Conservation (phyloP, 192 early-diverging fungal genomes). For the Endogone sp. region DNA sequence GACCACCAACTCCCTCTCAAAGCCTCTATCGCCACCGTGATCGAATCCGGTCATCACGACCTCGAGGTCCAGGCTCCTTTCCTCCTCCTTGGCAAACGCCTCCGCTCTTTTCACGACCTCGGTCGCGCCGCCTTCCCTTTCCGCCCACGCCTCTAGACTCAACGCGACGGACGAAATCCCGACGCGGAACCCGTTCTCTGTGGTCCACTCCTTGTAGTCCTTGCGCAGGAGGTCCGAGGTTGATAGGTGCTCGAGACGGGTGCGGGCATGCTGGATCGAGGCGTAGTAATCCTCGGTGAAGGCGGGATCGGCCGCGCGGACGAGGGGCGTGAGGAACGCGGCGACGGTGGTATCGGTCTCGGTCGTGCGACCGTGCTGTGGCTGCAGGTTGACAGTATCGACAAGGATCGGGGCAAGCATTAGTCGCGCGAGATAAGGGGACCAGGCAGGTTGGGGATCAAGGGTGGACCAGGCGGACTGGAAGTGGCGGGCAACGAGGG, state of each 20-base stretch:
- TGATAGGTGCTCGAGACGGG: conserved; percentile 39
- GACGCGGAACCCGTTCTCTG: conserved; percentile 31
- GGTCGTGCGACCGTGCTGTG: conserved; percentile 45
- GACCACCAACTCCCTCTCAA: conserved; percentile 58
- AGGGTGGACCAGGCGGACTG: not conserved
- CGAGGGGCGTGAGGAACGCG: conserved; percentile 30
- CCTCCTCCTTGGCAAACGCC: conserved; percentile 30
- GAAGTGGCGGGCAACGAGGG: conserved; percentile 45
- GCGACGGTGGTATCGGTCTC: conserved; percentile 35
- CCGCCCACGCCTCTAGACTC: conserved; percentile 40
- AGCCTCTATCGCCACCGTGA: conserved; percentile 30
- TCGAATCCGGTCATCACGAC: conserved; percentile 59
- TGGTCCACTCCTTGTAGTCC: conserved; percentile 73
- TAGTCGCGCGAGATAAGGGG: conserved; percentile 29
- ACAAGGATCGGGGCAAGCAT: conserved; percentile 62
- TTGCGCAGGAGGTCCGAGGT: conserved; percentile 53
- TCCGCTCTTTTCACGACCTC: conserved; percentile 16
- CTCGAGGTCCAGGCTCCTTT: conserved; percentile 43
- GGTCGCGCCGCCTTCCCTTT: conserved; percentile 39
- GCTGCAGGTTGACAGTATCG: conserved; percentile 59
- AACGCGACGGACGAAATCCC: conserved; percentile 63
- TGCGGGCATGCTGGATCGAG: conserved; percentile 51
- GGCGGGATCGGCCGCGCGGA: not conserved
- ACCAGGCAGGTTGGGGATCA: not conserved
- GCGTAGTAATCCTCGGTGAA: conserved; percentile 30